These are phyloP conservation scores for Antarctomyces pellizariae DNA, from an alignment of 495 filamentous ascomycete genomes.

Conservation along the genomic window DNA sequence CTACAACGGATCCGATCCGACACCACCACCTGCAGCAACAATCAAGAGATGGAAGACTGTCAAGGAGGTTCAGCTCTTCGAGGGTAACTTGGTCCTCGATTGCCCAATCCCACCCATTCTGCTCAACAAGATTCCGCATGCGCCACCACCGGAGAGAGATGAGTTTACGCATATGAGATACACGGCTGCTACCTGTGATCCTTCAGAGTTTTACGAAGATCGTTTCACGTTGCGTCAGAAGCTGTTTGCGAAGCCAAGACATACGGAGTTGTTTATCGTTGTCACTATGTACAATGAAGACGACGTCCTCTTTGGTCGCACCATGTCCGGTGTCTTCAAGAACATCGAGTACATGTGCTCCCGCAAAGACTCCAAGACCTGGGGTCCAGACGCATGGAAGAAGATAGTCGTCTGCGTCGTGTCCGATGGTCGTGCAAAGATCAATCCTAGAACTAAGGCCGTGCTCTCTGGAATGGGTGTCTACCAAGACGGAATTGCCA, in stretches of 20 bases:
- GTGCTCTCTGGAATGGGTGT: constrained; percentile 84
- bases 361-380: constrained; percentile 75
- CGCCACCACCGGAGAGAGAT: constrained; percentile 57
- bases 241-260: constrained; percentile 76
- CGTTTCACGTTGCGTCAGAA: constrained; percentile 86
- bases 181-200: constrained; percentile 90
- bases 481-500: constrained; percentile 96
- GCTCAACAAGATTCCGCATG: constrained; percentile 65
- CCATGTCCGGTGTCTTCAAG: constrained; percentile 93
- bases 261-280: constrained; percentile 94
- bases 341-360: constrained; percentile 96
- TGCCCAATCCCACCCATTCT: constrained; percentile 86
- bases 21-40: constrained; percentile 32
- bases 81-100: constrained; percentile 91
- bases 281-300: constrained; percentile 99
- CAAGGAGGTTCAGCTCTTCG: constrained; percentile 90
- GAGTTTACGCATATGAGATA: constrained; percentile 99
- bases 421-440: constrained; percentile 94
- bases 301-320: constrained; percentile 86
- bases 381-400: constrained; percentile 98
- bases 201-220: constrained; percentile 60
- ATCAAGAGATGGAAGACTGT: constrained; percentile 94
- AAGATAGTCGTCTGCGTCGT: constrained; percentile 98
- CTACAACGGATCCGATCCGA: constrained; percentile 17
- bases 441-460: constrained; percentile 77